phyloP scores from a whole-genome alignment of 331 rosid genomes.

The Spiraea crenata region DNA sequence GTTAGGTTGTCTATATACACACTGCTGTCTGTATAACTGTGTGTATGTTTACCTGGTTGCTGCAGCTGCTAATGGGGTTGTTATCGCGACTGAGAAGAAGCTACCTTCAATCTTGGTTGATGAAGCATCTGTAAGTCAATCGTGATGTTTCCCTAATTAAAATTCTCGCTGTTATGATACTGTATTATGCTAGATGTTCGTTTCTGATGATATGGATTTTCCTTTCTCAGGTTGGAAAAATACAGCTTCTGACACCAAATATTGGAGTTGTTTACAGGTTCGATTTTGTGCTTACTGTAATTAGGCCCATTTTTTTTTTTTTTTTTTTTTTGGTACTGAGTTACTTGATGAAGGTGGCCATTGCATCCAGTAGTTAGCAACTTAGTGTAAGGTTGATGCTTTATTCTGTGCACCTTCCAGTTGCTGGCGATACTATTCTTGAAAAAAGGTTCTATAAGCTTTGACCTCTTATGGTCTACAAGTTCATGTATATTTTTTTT shows the following conservation, averaged over 20 bases:
- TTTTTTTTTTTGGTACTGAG: neutral
- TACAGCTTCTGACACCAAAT: conserved; percentile 80
- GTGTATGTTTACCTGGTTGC: conserved; percentile 19
- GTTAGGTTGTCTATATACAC: neutral
- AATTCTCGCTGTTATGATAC: neutral
- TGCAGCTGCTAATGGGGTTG: conserved; percentile 88
- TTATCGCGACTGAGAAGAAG: conserved; percentile 85
- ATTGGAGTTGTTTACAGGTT: conserved; percentile 97
- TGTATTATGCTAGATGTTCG: neutral
- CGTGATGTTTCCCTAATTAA: neutral
- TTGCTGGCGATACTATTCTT: neutral
- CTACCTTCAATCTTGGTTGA: conserved; percentile 84
- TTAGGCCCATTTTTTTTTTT: neutral
- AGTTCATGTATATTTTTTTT: neutral
- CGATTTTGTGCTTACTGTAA: conserved; percentile 4
- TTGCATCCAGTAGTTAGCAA: neutral
- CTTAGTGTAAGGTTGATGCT: too few species aligned
- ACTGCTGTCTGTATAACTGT: neutral
- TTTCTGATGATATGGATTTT: conserved; percentile 15
- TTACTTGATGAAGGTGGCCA: neutral
- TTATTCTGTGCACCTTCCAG: neutral
- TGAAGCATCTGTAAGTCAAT: conserved; percentile 65
- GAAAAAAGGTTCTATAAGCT: neutral
- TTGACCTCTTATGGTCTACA: neutral
- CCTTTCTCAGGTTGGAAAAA: conserved; percentile 76